These are phyloP conservation scores for Luffa aegyptiaca DNA, from an alignment of 306 rosid species.

Conservation along the genomic window DNA sequence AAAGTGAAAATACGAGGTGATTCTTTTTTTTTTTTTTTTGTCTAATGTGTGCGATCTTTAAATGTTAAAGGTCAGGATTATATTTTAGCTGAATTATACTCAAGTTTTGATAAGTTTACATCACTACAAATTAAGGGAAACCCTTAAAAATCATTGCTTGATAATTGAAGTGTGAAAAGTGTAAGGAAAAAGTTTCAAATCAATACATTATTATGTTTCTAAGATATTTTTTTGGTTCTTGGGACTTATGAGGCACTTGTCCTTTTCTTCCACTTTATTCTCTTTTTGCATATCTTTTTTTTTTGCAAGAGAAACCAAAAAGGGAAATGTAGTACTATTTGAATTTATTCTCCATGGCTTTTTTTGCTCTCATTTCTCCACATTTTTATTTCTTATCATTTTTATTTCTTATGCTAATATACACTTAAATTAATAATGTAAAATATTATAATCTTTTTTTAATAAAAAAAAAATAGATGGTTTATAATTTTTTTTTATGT, in stretches of 20 bases:
- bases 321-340: background rate
- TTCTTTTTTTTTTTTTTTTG: no score
- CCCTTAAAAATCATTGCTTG: background rate
- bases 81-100: background rate
- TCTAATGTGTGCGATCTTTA: no score
- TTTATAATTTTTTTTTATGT: no score
- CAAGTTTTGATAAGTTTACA: background rate
- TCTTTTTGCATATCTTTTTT: background rate
- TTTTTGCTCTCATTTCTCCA: background rate
- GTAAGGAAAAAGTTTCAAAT: background rate
- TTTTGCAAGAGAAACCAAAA: background rate
- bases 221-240: background rate
- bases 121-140: background rate
- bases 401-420: background rate
- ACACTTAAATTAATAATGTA: background rate
- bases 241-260: background rate
- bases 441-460: background rate
- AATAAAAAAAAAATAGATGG: background rate
- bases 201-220: background rate
- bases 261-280: background rate
- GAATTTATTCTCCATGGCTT: background rate
- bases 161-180: slow-evolving; percentile 1
- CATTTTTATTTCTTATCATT: background rate
- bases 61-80: no score
- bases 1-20: no score